Base-by-base conservation (phyloP, 164 flowering plant genomes). In the Protea cynaroides region DNA sequence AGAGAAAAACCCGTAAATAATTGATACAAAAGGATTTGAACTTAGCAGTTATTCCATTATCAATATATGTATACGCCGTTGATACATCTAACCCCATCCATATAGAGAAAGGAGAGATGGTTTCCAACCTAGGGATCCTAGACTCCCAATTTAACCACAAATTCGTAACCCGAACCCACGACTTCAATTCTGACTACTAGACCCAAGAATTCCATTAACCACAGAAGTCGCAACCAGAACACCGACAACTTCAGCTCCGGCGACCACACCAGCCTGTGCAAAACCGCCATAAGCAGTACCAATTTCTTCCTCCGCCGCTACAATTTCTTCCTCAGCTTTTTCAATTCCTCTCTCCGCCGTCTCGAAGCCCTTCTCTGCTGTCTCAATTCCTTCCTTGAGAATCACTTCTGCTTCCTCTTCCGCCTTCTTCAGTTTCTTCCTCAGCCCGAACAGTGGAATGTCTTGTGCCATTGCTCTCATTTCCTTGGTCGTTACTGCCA, bases 201-300 rank as follows among this genome's bases (percentile, higher is more conserved):
- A 85, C 7, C 89, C 88, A 38, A 92, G 67, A 71, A 92, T 92
- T 0, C 83, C 91, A 75, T 85, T 88, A 23, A 92, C 98, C 25
- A 89, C 66, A 17, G 93, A 75, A 10, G 86, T 73, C 25, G 95
- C 98, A 44, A 86, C 71, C 74, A 85, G 18, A 21, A 92, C 83
- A 0, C 89, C 95, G 4, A 85, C 59, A 13, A 74, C 55, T 81
- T 90, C 96, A 23, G 95, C 95, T 56, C 78, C 96, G 0, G 75
- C 86, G 51, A 90, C 98, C 22, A 50, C 84, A 10, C 84, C 92
- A 0, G 96, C 98, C 80, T 89, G 96, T 36, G 85, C 82, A 47
- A 86, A 5, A 9, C 77, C 86, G 0, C 85, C 85, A 24, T 75
- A 76, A 40, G 79, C 67, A 24, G 67, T 23, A 51, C 65, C 81